Conservation (phyloP, 495 filamentous ascomycete species). For the Talaromyces stipitatus region DNA sequence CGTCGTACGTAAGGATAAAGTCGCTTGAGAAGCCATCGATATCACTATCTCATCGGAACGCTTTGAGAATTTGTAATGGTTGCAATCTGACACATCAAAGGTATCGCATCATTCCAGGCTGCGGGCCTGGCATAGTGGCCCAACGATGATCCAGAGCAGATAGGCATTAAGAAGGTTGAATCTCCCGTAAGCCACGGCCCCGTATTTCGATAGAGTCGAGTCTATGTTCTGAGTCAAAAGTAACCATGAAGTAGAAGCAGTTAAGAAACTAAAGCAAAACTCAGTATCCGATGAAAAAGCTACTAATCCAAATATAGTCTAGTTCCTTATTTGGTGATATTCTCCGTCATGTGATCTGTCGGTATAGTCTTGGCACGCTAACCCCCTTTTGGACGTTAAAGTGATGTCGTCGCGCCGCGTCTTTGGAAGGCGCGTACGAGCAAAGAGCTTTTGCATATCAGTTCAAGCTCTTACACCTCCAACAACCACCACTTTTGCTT, state of each 20-base stretch:
- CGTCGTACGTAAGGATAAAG: too few species aligned
- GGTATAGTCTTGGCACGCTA: not conserved
- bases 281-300: too few species aligned
- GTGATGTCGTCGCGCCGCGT: conserved; percentile 1
- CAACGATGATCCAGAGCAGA: too few species aligned
- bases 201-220: too few species aligned
- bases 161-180: too few species aligned
- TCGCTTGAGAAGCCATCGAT: not conserved
- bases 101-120: not conserved
- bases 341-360: not conserved
- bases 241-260: too few species aligned
- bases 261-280: too few species aligned
- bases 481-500: too few species aligned
- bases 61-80: not conserved
- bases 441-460: conserved; percentile 1
- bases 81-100: not conserved
- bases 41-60: not conserved
- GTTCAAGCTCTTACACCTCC: not conserved
- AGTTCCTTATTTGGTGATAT: too few species aligned
- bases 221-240: too few species aligned
- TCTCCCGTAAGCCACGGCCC: too few species aligned
- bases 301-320: too few species aligned
- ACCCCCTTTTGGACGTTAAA: not conserved
- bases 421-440: not conserved
- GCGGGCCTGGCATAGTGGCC: not conserved